Base-by-base conservation (phyloP, 495 filamentous ascomycete species). In the Physcia stellaris region DNA sequence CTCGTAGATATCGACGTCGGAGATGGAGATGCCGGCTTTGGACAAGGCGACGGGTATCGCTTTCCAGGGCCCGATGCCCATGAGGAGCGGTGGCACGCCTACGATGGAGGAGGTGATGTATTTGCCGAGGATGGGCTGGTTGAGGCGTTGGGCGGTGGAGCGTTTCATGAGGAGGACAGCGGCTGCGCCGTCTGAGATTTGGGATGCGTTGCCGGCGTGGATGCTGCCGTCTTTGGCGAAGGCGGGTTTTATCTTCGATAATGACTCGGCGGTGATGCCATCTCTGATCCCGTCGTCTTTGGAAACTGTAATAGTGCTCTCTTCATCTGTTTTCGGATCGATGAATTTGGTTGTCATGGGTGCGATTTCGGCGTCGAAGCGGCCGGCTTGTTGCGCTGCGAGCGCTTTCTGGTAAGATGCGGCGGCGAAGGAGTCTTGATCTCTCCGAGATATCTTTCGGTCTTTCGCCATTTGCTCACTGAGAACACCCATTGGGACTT, bases 161-260 rank as follows among this genome's bases (percentile, higher is more conserved):
- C 90, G 83, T 68, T 82, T 86, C 90, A 96, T 98, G 48, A 98
- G 64, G 24, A 95, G 70, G 13, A 96, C 88, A 28, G 92, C 90
- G 18, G 90, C 90, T 13, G 90, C 90, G 46, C 90, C 90, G 63
- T 98, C 90, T 36, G 79, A 83, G 55, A 98, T 87, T 67, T 98
- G 90, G 22, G 74, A 81, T 22, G 90, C 87, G 58, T 96, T 98
- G 43, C 90, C 90, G 36, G 86, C 90, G 65, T 95, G 88, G 63
- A 95, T 95, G 50, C 71, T 77, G 32, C 86, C 86, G 47, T 86
- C 78, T 61, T 94, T 88, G 43, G 84, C 77, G 53, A 98, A 96
- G 3, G 88, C 86, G 5, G 90, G 72, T 41, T 73, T 74, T 62
- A 98, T 93, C 78, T 94, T 94, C 57, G 62, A 63, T 16, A 98